Evolutionary conservation across 495 filamentous ascomycete genomes (phyloP).

Genomic region (Corynascus novoguineensis): DNA sequence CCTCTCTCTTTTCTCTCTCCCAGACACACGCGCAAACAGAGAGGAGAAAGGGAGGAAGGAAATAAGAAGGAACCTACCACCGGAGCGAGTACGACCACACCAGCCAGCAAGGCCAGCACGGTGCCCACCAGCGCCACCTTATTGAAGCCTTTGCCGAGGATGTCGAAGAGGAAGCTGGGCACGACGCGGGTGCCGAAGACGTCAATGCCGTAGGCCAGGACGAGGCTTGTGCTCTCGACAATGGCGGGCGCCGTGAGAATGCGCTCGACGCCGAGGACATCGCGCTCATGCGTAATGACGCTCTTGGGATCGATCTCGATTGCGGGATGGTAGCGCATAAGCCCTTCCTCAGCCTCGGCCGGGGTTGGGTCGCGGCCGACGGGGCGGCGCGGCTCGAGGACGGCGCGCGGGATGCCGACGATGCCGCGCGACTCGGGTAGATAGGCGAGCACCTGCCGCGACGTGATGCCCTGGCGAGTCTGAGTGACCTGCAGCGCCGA

Average conservation of each 20-base stretch:
- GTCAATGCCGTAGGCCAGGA: slow-evolving; percentile 86
- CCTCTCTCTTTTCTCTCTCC: too few species aligned
- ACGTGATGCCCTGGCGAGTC: slow-evolving; percentile 90
- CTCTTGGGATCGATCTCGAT: slow-evolving; percentile 82
- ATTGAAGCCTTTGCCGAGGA: slow-evolving; percentile 87
- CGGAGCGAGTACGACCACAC: slow-evolving; percentile 71
- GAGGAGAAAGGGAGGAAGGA: neutral
- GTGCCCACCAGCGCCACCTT: slow-evolving; percentile 80
- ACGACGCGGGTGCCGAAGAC: slow-evolving; percentile 79
- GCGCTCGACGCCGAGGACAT: slow-evolving; percentile 67
- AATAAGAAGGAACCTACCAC: slow-evolving; percentile 59
- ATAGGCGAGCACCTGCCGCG: slow-evolving; percentile 71
- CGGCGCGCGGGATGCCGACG: slow-evolving; percentile 66
- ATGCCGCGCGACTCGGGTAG: slow-evolving; percentile 66
- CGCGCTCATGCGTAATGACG: slow-evolving; percentile 74
- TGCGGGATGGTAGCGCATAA: slow-evolving; percentile 66
- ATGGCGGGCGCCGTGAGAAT: slow-evolving; percentile 68
- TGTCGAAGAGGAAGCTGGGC: slow-evolving; percentile 83
- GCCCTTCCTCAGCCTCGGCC: slow-evolving; percentile 74
- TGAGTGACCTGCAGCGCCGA: slow-evolving; percentile 75
- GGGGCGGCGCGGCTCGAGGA: slow-evolving; percentile 84
- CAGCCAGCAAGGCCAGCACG: slow-evolving; percentile 67
- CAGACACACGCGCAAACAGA: neutral
- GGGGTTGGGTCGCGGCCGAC: slow-evolving; percentile 77
- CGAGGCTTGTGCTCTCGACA: slow-evolving; percentile 88